These are phyloP conservation scores for Panaeolus papilionaceus DNA, from an alignment of 768 basidiomycete genomes.

Conservation along the genomic window DNA sequence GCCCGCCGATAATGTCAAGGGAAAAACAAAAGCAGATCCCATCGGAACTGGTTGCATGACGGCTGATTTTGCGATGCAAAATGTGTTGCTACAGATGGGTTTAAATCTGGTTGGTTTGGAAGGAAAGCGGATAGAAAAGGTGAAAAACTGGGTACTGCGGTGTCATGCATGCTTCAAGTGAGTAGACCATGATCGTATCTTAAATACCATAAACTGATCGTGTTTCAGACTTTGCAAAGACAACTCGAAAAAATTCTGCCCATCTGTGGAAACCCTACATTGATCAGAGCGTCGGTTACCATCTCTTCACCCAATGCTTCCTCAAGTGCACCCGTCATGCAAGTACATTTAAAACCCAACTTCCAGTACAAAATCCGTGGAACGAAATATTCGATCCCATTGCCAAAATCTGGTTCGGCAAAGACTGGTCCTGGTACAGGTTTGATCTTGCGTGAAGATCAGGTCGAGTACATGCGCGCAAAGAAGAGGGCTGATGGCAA, in stretches of 20 bases:
- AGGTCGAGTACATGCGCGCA: conserved; percentile 84
- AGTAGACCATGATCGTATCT: conserved; percentile 38
- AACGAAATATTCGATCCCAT: conserved; percentile 90
- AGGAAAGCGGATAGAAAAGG: conserved; percentile 87
- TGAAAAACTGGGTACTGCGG: conserved; percentile 94
- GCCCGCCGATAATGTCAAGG: conserved; percentile 53
- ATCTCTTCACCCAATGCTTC: conserved; percentile 69
- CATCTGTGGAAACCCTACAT: conserved; percentile 95
- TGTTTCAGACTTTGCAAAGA: conserved; percentile 89
- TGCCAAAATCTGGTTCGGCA: conserved; percentile 87
- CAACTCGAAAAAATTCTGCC: conserved; percentile 93
- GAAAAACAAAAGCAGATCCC: conserved; percentile 45
- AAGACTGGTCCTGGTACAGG: conserved; percentile 85
- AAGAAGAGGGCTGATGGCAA: conserved; percentile 78
- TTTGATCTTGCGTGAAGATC: conserved; percentile 92
- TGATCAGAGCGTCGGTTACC: conserved; percentile 91
- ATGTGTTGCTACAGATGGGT: conserved; percentile 94
- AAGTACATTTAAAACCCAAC: conserved; percentile 93
- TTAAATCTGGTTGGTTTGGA: conserved; percentile 88
- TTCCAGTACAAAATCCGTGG: conserved; percentile 95
- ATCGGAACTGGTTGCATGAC: conserved; percentile 92
- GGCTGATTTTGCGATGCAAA: conserved; percentile 99
- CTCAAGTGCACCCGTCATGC: conserved; percentile 69
- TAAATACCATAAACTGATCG: conserved; percentile 11
- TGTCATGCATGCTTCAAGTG: conserved; percentile 99